These are phyloP conservation scores for Nectriaceae sp. DNA, from an alignment of 2,329 filamentous ascomycete genomes.

Conservation along the genomic window DNA sequence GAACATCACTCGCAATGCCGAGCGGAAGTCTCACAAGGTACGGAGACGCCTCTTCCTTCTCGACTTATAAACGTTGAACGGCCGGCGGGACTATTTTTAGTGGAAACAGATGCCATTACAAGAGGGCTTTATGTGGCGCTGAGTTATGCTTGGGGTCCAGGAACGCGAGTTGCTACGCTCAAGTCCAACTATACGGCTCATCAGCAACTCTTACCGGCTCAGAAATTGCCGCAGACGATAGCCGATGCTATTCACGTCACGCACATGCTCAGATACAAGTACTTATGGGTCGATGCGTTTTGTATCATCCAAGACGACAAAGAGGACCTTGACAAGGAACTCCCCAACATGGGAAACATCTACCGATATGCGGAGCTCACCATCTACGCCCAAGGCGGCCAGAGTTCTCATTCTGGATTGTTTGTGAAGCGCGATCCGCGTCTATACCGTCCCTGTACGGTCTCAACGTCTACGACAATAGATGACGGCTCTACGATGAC, in stretches of 20 bases:
- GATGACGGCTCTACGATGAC: not conserved
- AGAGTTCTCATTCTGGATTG: slow-evolving; percentile 11
- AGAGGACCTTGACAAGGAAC: no score
- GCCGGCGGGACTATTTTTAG: no score
- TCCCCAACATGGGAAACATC: no score
- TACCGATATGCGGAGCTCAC: slow-evolving; percentile 16
- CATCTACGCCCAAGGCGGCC: slow-evolving; percentile 13
- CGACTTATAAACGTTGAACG: no score
- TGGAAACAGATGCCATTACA: not conserved
- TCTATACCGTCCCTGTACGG: slow-evolving; percentile 9
- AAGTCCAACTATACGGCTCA: slow-evolving; percentile 1
- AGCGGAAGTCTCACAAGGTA: no score
- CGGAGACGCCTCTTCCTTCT: no score
- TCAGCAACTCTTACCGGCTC: slow-evolving; percentile 2
- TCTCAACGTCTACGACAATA: slow-evolving; percentile 1
- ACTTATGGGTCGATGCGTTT: no score
- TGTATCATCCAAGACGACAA: no score
- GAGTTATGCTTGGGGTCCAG: slow-evolving; percentile 14
- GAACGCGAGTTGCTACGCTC: not conserved
- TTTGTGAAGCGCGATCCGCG: slow-evolving; percentile 7
- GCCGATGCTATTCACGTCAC: slow-evolving; percentile 6
- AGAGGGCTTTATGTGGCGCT: slow-evolving; percentile 9
- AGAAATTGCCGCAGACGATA: slow-evolving; percentile 6
- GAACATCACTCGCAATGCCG: no score
- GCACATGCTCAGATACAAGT: slow-evolving; percentile 6